These are phyloP conservation scores for Sporisorium reilianum DNA, from an alignment of 1,284 basidiomycete species.

Conservation along the genomic window DNA sequence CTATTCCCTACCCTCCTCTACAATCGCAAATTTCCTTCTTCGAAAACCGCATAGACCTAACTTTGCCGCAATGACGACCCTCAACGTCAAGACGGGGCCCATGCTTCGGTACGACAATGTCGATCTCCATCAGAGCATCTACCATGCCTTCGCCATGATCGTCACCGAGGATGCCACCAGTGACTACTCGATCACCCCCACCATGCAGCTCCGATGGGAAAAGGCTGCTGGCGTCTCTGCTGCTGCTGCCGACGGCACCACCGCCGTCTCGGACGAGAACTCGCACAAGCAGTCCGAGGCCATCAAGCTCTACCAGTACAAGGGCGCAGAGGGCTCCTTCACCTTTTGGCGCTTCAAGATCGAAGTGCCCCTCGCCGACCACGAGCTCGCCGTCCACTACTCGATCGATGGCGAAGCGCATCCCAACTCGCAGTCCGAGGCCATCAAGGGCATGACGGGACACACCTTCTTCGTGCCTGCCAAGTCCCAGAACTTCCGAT, in stretches of 20 bases:
- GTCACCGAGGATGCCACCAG: conserved; percentile 79
- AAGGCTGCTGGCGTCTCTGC: conserved; percentile 27
- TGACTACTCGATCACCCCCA: conserved; percentile 71
- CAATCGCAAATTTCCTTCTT: too few species aligned
- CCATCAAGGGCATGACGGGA: conserved; percentile 71
- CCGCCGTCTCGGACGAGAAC: conserved; percentile 34
- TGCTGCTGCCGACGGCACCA: conserved; percentile 35
- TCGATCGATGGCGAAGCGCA: conserved; percentile 67
- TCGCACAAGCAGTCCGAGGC: conserved; percentile 71
- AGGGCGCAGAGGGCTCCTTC: conserved; percentile 77
- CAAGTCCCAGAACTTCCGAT: conserved; percentile 85
- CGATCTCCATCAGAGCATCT: conserved; percentile 75
- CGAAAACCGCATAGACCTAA: neutral
- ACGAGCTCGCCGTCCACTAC: conserved; percentile 85
- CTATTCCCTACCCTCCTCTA: too few species aligned
- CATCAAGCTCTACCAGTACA: conserved; percentile 84
- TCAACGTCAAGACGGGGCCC: conserved; percentile 75
- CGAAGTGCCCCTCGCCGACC: conserved; percentile 79
- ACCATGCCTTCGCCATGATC: conserved; percentile 76
- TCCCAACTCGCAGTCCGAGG: conserved; percentile 45
- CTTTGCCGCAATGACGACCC: conserved; percentile 48
- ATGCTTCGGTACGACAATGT: conserved; percentile 91
- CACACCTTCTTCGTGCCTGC: conserved; percentile 88
- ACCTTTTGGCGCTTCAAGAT: conserved; percentile 97
- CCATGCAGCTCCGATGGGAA: conserved; percentile 77